Evolutionary conservation across 805 yeast species (phyloP).

Genomic region (Henningerozyma blattae): DNA sequence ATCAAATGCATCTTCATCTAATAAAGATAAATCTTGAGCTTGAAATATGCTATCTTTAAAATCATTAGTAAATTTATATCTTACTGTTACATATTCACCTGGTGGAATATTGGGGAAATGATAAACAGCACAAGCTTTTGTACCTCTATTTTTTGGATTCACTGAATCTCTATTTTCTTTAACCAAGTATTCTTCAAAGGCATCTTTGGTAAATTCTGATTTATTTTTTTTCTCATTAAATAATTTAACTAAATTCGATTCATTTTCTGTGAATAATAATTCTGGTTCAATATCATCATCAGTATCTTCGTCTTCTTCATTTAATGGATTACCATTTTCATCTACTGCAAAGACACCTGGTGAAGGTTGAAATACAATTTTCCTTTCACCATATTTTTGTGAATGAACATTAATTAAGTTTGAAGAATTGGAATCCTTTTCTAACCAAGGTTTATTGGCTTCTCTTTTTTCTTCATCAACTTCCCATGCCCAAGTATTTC

Average conservation of each 20-base stretch:
- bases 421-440: conserved; percentile 24
- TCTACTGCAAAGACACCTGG: conserved; percentile 54
- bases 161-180: conserved; percentile 44
- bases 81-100: conserved; percentile 74
- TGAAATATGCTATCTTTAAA: conserved; percentile 15
- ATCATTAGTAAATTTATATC: conserved; percentile 53
- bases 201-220: conserved; percentile 64
- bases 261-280: conserved; percentile 79
- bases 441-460: conserved; percentile 35
- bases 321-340: conserved; percentile 2
- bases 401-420: conserved; percentile 50
- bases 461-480: conserved; percentile 23
- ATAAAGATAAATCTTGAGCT: conserved; percentile 26
- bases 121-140: conserved; percentile 79
- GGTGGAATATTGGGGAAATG: conserved; percentile 72
- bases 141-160: conserved; percentile 63
- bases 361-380: conserved; percentile 68
- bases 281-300: conserved; percentile 58
- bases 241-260: conserved; percentile 60
- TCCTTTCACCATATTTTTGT: conserved; percentile 53
- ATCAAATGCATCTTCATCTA: conserved; percentile 71
- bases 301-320: conserved; percentile 30
- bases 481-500: conserved; percentile 96
- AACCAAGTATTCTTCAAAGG: conserved; percentile 75
- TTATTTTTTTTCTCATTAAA: conserved; percentile 50